These are phyloP conservation scores for Boletus subparvulus DNA, from an alignment of 768 basidiomycete species.

Conservation along the genomic window DNA sequence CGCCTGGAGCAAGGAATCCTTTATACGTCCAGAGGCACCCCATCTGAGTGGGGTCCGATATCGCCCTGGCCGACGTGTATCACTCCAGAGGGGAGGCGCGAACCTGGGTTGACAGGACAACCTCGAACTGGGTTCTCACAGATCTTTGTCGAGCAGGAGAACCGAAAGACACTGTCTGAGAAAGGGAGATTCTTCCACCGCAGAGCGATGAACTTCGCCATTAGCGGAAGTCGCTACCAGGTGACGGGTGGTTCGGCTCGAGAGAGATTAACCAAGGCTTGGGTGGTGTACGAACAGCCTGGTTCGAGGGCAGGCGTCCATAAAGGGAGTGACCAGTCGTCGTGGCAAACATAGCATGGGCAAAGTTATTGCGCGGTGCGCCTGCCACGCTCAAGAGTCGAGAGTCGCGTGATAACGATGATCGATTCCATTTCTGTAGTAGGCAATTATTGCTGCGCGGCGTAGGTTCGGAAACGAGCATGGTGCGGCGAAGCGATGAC, in stretches of 20 bases:
- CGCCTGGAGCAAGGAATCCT: background rate
- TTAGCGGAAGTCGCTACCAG: background rate
- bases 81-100: background rate
- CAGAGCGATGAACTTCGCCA: background rate
- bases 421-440: background rate
- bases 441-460: background rate
- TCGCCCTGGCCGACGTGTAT: background rate
- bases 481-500: background rate
- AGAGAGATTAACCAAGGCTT: background rate
- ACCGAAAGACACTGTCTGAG: background rate
- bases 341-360: background rate
- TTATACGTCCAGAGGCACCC: slow-evolving; percentile 18
- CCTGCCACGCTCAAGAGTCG: background rate
- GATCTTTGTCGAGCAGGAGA: background rate
- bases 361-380: background rate
- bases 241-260: background rate
- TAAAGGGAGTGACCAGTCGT: background rate
- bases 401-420: background rate
- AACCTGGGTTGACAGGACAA: background rate
- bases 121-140: background rate
- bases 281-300: background rate
- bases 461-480: background rate
- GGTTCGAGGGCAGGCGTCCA: background rate
- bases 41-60: background rate
- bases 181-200: background rate